Evolutionary conservation across 345 rosid species (phyloP), one percentile per base, ranked within the genome.

Genomic region (Rhizophora apiculata): DNA sequence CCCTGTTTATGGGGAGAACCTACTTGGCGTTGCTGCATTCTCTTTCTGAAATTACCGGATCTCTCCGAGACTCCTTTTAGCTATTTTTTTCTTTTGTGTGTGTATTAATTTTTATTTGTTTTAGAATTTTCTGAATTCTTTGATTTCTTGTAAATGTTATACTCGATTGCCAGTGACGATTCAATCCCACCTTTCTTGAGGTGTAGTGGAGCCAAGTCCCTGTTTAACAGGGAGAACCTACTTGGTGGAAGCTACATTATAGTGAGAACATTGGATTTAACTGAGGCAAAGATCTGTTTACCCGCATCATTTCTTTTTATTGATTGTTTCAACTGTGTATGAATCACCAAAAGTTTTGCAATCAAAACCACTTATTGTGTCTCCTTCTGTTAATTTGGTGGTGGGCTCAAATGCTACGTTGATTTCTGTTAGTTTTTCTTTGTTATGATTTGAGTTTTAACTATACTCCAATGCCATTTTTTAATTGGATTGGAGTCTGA

Each of bases 1-100:
- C 83, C 85, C 85, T 81, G 86, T 82, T 74, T 64, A 5, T 72
- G 71, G 85, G 84, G 84, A 68, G 85, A 88, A 85, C 88, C 91
- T 77, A 67, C 89, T 83, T 82, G 72, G 81, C 58, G 48, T 72
- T 58, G 75, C 65, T 72, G 36, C 79, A 22, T 8, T 78, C 80
- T 80, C 24, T 67, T 19, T 15, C 4, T 43, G 46, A 58, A 46
- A 72, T 58, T 61, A 60, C n/a, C 72, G 89, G 86, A 76, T 80
- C 68, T 61, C 0, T 37, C 91, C 81, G 90, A 89, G 89, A 11
- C 49, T 3, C 49, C 1, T 43, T 18, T 9, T 13, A 43, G 15
- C 15, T 39, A 3, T 11, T 39, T 39, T 39, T 15, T 2, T 13
- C 19, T 13, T 43, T 72, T 52, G 1, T 11, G 24, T 34, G 6